Evolutionary conservation across 177 flowering plant genomes (phyloP).

Genomic region (Telopea speciosissima): DNA sequence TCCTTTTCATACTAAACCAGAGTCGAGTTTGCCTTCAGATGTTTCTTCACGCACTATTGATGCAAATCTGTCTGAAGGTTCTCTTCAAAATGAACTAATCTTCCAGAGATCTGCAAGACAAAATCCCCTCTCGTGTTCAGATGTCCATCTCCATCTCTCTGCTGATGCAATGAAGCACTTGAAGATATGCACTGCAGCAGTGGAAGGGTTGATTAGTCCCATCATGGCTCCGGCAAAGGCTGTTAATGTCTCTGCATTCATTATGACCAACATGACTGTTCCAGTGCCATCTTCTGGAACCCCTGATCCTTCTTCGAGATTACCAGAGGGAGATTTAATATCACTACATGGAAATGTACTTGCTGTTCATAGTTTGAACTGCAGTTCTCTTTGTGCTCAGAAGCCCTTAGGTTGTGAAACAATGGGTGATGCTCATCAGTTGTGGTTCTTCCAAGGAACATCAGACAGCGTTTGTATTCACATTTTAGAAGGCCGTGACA

Average conservation of each 20-base stretch:
- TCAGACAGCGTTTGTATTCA: conserved; percentile 40
- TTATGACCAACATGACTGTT: conserved; percentile 9
- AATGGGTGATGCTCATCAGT: conserved; percentile 16
- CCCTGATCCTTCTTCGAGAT: conserved; percentile 18
- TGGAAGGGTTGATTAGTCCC: conserved; percentile 17
- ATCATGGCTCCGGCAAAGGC: conserved; percentile 12
- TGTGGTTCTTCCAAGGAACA: conserved; percentile 20
- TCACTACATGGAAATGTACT: conserved; percentile 57
- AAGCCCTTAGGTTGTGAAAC: conserved; percentile 13
- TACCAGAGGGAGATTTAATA: conserved; percentile 58
- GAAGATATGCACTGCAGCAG: conserved; percentile 18
- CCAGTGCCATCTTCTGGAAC: conserved; percentile 18
- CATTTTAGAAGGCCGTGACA: conserved; percentile 36
- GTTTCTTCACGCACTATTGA: conserved; percentile 15
- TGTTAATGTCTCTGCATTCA: conserved; percentile 11
- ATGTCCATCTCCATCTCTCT: conserved; percentile 40
- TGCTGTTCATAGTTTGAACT: conserved; percentile 34
- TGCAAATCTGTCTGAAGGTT: conserved; percentile 12
- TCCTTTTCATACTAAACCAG: conserved; percentile 18
- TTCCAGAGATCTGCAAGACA: conserved; percentile 9
- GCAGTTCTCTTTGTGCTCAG: conserved; percentile 9
- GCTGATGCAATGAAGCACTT: conserved; percentile 24
- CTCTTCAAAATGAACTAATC: conserved; percentile 23
- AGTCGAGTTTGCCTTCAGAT: conserved; percentile 1
- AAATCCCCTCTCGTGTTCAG: conserved; percentile 26